Evolutionary conservation across 2,329 filamentous ascomycete species (phyloP).

Genomic region (Aspergillus floridensis): DNA sequence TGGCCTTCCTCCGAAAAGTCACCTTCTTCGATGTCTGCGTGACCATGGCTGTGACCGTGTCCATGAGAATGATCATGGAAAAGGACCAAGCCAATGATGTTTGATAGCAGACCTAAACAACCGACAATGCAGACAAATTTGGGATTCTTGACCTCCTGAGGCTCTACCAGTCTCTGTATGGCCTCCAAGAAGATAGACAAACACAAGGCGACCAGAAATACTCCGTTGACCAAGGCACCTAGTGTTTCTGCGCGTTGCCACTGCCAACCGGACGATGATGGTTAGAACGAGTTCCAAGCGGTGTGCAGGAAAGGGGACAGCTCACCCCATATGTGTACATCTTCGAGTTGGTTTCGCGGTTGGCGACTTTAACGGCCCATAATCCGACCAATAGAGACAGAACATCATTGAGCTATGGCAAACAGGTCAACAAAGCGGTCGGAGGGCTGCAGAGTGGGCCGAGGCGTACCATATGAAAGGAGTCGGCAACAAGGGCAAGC

Average conservation of each 20-base stretch:
- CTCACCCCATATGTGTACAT: slow-evolving; percentile 91
- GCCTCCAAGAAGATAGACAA: slow-evolving; percentile 96
- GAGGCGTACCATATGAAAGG: slow-evolving; percentile 85
- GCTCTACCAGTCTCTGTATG: slow-evolving; percentile 85
- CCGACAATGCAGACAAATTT: slow-evolving; percentile 87
- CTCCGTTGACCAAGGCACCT: slow-evolving; percentile 93
- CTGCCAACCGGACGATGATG: slow-evolving; percentile 42
- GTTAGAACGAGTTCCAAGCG: slow-evolving; percentile 13
- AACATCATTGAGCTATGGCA: slow-evolving; percentile 82
- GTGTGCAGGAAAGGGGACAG: slow-evolving; percentile 18
- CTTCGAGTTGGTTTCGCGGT: slow-evolving; percentile 74
- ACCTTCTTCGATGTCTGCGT: slow-evolving; percentile 41
- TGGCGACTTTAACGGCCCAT: slow-evolving; percentile 90
- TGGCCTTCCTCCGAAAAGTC: slow-evolving; percentile 49
- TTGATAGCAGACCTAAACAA: slow-evolving; percentile 78
- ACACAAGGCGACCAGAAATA: slow-evolving; percentile 94
- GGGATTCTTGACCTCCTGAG: slow-evolving; percentile 81
- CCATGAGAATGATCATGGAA: slow-evolving; percentile 91
- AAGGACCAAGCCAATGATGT: slow-evolving; percentile 82
- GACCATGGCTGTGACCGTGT: slow-evolving; percentile 61
- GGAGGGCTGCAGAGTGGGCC: not conserved
- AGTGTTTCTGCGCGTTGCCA: slow-evolving; percentile 97
- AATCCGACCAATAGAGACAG: slow-evolving; percentile 87
- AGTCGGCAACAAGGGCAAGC: slow-evolving; percentile 89
- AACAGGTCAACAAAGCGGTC: not conserved